Conservation (phyloP, 176 grass and related monocot genomes). For the Aegilops speltoides region DNA sequence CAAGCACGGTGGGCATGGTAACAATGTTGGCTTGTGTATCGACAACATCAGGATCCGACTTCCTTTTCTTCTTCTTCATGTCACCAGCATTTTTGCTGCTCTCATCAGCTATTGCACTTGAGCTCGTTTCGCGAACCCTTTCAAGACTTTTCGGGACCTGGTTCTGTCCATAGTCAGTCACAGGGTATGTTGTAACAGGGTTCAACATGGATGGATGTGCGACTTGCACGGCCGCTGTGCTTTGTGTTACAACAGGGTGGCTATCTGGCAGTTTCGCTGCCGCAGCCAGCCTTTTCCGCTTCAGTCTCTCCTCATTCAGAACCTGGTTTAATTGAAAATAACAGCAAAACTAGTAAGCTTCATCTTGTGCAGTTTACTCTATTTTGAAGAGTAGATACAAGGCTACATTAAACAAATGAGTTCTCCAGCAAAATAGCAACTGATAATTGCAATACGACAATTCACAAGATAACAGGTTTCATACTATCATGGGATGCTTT, state of each 20-base stretch:
- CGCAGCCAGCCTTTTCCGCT: conserved; percentile 71
- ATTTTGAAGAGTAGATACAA: background rate
- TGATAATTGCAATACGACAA: background rate
- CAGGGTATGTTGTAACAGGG: conserved; percentile 32
- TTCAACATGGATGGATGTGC: conserved; percentile 32
- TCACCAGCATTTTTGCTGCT: conserved; percentile 30
- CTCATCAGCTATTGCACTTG: conserved; percentile 35
- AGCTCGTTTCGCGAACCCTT: conserved; percentile 30
- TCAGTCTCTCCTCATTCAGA: conserved; percentile 71
- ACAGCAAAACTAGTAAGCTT: background rate
- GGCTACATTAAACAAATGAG: background rate
- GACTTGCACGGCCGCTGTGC: conserved; percentile 16
- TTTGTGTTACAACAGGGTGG: conserved; percentile 46
- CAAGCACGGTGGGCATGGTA: conserved; percentile 30
- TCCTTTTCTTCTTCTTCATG: conserved; percentile 74
- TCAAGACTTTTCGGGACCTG: conserved; percentile 43
- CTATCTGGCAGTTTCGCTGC: conserved; percentile 41
- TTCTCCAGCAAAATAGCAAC: background rate
- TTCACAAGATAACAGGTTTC: background rate
- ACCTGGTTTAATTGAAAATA: conserved; percentile 51
- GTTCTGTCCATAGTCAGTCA: conserved; percentile 53
- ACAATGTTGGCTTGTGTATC: conserved; percentile 48
- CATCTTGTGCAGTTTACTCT: background rate
- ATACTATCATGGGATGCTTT: background rate
- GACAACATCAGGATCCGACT: conserved; percentile 42